Percentiles rank a stretch among this genome's conserved stretches.
These are phyloP conservation scores for Acanthamoeba lenticulata DNA, from an alignment of 208 protist species.

Conservation along the genomic window DNA sequence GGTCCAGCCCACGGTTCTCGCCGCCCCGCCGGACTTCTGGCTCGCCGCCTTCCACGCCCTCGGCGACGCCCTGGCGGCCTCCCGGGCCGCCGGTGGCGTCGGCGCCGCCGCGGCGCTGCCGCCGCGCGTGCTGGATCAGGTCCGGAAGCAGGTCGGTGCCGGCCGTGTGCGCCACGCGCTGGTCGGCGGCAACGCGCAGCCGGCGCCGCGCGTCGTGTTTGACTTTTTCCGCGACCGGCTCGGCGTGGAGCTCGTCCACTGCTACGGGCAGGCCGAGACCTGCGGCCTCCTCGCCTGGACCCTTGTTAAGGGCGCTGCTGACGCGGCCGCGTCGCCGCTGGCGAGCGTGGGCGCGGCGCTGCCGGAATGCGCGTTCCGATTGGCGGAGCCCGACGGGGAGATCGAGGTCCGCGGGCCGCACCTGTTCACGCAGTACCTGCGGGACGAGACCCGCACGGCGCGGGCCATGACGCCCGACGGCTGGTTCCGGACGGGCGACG, in stretches of 20 bases:
- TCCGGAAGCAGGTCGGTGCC: constrained; percentile 3
- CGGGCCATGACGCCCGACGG: constrained; percentile 74
- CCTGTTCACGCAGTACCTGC: constrained; percentile 75
- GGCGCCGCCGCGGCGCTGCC: background rate
- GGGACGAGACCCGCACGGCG: constrained; percentile 6
- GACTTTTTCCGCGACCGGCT: background rate
- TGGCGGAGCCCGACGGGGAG: constrained; percentile 44
- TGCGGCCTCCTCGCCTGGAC: constrained; percentile 27
- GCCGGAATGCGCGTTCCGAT: background rate
- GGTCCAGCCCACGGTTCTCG: constrained; percentile 49
- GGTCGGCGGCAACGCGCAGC: constrained; percentile 51
- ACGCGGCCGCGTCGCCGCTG: background rate
- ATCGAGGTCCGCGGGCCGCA: constrained; percentile 66
- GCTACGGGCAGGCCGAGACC: constrained; percentile 51
- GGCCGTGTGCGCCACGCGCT: background rate
- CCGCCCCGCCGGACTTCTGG: constrained; percentile 56
- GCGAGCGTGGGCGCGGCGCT: background rate
- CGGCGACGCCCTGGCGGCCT: background rate
- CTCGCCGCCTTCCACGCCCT: background rate
- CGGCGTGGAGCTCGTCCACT: background rate
- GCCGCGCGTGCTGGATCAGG: background rate
- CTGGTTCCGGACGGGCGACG: constrained; percentile 81
- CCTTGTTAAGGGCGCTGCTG: background rate
- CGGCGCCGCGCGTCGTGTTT: background rate
- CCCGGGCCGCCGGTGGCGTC: background rate